Evolutionary conservation across 306 rosid species (phyloP), one percentile per base, ranked within the genome.

Genomic region (Casuarina cunninghamiana): DNA sequence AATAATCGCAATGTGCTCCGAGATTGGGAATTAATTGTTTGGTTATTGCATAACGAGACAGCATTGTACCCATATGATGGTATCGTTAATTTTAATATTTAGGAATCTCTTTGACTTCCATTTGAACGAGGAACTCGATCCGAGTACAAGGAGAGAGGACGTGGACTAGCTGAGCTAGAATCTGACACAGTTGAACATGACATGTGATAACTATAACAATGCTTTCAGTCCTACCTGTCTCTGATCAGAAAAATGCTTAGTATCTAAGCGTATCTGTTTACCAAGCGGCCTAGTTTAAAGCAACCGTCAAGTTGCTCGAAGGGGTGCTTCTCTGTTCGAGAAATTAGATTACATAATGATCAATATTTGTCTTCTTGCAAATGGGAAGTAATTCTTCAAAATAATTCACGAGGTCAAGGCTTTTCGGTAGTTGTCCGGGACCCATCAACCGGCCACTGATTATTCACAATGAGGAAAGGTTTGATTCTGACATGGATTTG

Each of bases 81-180:
- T 68, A 45, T 63, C 26, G 35, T 42, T 41, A 42, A 53, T 54
- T 38, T 82, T 73, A 50, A 10, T n/a, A 82, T 26, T 10, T 12
- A 57, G 69, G 85, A 82, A 82, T 82, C 79, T 68, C 35, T 38
- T 73, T 49, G 60, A 71, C 61, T 35, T 82, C 10, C 51, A 12
- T 50, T 78, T 78, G 68, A 55, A 77, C 41, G 74, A 81, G 51
- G n/a, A 69, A 46, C 39, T 75, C 37, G 21, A 50, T 5, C 6
- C 13, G 32, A 8, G 32, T 32, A 15, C 10, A 42, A 2, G n/a
- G n/a, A 58, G 61, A 62, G 53, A 67, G 53, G 69, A 26, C 39
- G n/a, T 37, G 44, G 51, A 53, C 43, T 73, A 42, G 55, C 46
- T 72, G 57, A 2, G 35, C 57, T 39, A 73, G 39, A 48, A 50